Conservation (phyloP, 139 green algal species). For the Coelastrella sp. region DNA sequence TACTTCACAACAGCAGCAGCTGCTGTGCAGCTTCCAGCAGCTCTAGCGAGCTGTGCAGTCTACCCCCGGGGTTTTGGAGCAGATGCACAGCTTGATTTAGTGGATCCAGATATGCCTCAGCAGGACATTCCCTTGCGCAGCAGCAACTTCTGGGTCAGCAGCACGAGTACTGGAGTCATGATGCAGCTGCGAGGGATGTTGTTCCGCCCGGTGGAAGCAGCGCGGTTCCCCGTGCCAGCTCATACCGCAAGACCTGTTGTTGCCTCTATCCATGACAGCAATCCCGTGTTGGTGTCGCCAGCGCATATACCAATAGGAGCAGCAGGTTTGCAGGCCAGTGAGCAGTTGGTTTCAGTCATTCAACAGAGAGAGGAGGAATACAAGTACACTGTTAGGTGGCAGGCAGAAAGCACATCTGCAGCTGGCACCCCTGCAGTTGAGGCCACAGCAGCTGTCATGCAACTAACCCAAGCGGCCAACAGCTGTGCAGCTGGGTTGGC, state of each 20-base stretch:
- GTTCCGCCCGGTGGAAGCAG: neutral
- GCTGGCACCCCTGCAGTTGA: neutral
- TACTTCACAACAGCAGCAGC: neutral
- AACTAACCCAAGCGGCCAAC: neutral
- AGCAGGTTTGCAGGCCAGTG: too few species aligned
- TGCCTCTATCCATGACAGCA: neutral
- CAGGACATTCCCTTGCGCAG: too few species aligned
- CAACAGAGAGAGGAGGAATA: too few species aligned
- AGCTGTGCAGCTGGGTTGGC: neutral
- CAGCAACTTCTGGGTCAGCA: conserved; percentile 41
- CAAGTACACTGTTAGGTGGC: neutral
- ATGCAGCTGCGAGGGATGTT: conserved; percentile 35
- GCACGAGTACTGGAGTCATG: neutral
- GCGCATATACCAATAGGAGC: too few species aligned
- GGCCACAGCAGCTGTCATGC: neutral
- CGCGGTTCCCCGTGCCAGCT: neutral
- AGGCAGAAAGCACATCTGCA: neutral
- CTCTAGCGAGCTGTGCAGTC: neutral
- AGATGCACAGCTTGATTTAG: neutral
- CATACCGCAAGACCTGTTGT: neutral
- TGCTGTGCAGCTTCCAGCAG: neutral
- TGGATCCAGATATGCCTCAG: conserved; percentile 34
- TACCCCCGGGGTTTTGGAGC: conserved; percentile 22
- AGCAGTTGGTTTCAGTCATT: too few species aligned
- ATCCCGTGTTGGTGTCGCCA: too few species aligned